phyloP scores from a whole-genome alignment of 108 stramenopile species.

The Cyclotella cryptica region DNA sequence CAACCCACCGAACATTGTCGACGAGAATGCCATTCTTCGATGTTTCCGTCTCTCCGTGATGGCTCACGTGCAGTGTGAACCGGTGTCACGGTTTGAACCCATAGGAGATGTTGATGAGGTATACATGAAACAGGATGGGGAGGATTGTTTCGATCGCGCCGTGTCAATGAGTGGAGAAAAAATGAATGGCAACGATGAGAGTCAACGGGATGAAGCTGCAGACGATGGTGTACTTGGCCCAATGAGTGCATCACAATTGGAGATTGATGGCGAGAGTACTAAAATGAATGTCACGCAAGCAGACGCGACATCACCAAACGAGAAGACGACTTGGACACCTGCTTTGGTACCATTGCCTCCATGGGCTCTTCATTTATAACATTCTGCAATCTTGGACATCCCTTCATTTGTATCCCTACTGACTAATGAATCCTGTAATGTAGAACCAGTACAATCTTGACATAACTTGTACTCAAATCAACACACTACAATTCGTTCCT shows the following conservation, averaged over 20 bases:
- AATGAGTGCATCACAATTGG: not conserved
- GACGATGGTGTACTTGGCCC: not conserved
- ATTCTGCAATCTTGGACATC: not conserved
- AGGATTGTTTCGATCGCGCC: too few species aligned
- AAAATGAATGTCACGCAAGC: not conserved
- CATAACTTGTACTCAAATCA: not conserved
- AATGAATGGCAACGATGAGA: not conserved
- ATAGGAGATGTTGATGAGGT: not conserved
- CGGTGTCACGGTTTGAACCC: constrained; percentile 15
- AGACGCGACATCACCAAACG: too few species aligned
- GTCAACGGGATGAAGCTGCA: not conserved
- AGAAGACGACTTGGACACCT: not conserved
- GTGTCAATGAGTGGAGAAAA: too few species aligned
- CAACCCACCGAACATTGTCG: not conserved
- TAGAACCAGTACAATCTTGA: not conserved
- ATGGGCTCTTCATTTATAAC: not conserved
- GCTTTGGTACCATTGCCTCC: not conserved
- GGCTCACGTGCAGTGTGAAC: constrained; percentile 12
- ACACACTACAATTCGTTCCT: constrained; percentile 19
- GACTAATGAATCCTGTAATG: too few species aligned
- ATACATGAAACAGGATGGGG: too few species aligned
- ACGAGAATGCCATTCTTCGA: constrained; percentile 22
- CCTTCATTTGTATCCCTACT: not conserved
- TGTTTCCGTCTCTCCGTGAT: constrained; percentile 29
- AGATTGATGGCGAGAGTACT: not conserved